Percentiles rank a stretch among this genome's conserved stretches.
These are phyloP conservation scores for Pseudocercospora eumusae DNA, from an alignment of 2,329 filamentous ascomycete species.

Conservation along the genomic window DNA sequence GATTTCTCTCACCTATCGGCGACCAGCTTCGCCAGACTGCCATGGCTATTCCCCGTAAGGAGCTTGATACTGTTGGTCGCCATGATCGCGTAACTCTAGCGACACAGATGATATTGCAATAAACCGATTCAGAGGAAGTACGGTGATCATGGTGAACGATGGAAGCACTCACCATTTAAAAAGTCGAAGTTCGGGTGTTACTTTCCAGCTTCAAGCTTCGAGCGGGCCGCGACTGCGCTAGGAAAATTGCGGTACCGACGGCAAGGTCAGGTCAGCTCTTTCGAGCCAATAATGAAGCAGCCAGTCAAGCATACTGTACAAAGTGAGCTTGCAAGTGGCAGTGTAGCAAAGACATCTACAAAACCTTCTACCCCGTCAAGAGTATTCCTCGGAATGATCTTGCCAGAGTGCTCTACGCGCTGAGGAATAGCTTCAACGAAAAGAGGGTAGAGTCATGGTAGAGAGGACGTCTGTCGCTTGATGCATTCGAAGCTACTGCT, in stretches of 20 bases:
- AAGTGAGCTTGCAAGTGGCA: neutral
- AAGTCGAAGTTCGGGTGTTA: slow-evolving; percentile 5
- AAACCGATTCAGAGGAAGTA: slow-evolving; percentile 13
- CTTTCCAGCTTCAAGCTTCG: slow-evolving; percentile 3
- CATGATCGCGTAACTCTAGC: slow-evolving; percentile 50
- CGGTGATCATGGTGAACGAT: slow-evolving; percentile 25
- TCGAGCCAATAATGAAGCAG: neutral
- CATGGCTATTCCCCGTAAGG: slow-evolving; percentile 74
- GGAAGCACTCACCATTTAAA: neutral
- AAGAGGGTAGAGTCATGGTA: neutral
- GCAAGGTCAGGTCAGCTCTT: neutral
- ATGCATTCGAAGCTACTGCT: slow-evolving; percentile 23
- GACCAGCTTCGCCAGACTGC: slow-evolving; percentile 68
- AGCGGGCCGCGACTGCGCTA: neutral
- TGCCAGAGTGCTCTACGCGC: neutral
- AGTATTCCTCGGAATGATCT: neutral
- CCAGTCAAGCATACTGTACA: no score
- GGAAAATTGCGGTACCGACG: neutral
- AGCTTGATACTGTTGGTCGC: slow-evolving; percentile 74
- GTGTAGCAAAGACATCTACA: neutral
- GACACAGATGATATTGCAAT: slow-evolving; percentile 10
- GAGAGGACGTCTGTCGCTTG: slow-evolving; percentile 24
- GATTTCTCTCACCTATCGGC: slow-evolving; percentile 59
- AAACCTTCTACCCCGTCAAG: neutral
- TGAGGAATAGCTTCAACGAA: neutral